A percentile compares a stretch with the other conserved stretches of the same genome.
Conservation (phyloP, 2,329 filamentous ascomycete species). For the Colletotrichum sp. region DNA sequence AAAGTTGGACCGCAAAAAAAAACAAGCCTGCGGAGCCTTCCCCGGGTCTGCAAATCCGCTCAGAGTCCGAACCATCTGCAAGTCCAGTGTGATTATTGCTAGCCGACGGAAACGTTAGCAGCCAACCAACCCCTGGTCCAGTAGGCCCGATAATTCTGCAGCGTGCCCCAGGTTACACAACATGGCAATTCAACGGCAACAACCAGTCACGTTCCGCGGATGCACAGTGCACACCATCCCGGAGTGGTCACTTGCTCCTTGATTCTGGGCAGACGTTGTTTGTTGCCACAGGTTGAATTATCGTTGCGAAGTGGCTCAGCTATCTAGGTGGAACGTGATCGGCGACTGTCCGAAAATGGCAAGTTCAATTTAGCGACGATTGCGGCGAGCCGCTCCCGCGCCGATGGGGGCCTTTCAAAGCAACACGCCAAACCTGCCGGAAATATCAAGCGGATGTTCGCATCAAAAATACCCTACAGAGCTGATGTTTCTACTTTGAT, state of each 20-base stretch:
- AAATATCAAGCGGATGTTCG: not conserved
- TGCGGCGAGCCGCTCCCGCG: not conserved
- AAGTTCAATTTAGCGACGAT: not conserved
- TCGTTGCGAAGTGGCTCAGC: not conserved
- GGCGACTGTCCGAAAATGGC: not conserved
- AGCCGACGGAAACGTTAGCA: not conserved
- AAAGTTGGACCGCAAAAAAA: not conserved
- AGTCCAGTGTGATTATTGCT: not conserved
- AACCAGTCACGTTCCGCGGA: not conserved
- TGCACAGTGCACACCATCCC: not conserved
- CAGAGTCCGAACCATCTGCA: not conserved
- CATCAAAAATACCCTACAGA: not conserved
- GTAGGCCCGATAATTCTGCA: not conserved
- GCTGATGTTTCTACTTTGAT: not conserved
- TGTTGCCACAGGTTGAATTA: not conserved
- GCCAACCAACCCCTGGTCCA: not conserved
- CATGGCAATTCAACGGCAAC: not conserved
- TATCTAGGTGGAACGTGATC: not conserved
- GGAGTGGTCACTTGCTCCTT: not conserved
- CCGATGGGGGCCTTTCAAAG: not conserved
- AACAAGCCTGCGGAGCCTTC: not conserved
- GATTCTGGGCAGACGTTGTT: not conserved
- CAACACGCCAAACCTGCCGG: not conserved
- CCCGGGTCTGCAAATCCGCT: accelerated
- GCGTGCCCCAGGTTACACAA: not conserved